Base-by-base conservation (phyloP, 2,329 filamentous ascomycete species). In the Botrytis fragariae region DNA sequence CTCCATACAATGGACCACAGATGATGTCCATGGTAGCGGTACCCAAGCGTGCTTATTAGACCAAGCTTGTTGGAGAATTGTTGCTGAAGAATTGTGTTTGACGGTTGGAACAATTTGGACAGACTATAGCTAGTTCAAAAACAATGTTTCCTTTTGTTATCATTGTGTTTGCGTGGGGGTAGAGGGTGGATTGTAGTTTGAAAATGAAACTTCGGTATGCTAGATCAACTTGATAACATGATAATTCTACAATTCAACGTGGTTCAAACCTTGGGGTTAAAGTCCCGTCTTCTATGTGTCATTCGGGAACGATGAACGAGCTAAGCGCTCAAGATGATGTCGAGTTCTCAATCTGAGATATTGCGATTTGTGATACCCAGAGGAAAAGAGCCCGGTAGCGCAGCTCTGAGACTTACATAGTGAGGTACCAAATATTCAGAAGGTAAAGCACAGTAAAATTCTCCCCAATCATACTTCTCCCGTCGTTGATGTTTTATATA, bases 1-100 rank as follows among this genome's bases (percentile, higher is more conserved):
- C 65, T 14, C 48, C 48, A 1, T 69, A 69, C 20, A 69, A 25
- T 6, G 65, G 65, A 2, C 48, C 65, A 7, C 35, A 42, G 65
- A 69, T 69, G 2, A 69, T 69, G 1, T 69, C 65, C 18, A 69
- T 69, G 65, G 65, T 69, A 18, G 65, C 65, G 9, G 29, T 69
- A 7, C 65, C 65, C 10, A 69, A 69, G 29, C 65, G 65, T 42
- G 65, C 65, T 57, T 69, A 69, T 57, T 69, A 69, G 48, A 42
- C 16, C 42, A 39, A 22, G 65, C 37, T 57, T 25, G 48, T 32
- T 29, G 48, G 65, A 29, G 32, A 29, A 5, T 20, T 32, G 7
- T 9, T 32, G n/a, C 18, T 14, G 65, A 16, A 9, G 22, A 32
- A 64, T 14, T 10, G 18, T 9, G n/a, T 25, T 10, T 8, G 39